Evolutionary conservation across 306 rosid species (phyloP).

Genomic region (Sicyos edulis): DNA sequence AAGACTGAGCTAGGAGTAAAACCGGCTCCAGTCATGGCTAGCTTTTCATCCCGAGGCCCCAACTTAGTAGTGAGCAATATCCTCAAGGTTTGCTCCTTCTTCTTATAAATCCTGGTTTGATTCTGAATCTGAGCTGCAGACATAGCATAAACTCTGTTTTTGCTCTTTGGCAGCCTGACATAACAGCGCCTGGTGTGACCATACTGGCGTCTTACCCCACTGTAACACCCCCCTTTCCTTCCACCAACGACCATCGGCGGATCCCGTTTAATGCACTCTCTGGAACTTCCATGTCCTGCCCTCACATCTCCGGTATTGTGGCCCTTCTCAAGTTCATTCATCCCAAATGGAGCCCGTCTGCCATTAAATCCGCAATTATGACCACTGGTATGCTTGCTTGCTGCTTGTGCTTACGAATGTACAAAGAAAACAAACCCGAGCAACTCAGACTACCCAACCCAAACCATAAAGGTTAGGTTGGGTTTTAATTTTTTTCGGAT

Average conservation of each 20-base stretch:
- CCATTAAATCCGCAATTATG: conserved; percentile 18
- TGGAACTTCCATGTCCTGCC: conserved; percentile 20
- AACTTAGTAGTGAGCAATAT: neutral
- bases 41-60: conserved; percentile 14
- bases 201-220: conserved; percentile 1
- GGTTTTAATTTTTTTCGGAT: too few relatives aligned
- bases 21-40: conserved; percentile 5
- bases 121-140: too few relatives aligned
- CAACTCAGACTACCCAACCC: too few relatives aligned
- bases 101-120: neutral
- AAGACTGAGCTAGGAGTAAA: neutral
- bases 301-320: neutral
- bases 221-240: neutral
- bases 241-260: neutral
- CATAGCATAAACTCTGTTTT: neutral
- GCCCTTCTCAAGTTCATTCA: conserved; percentile 11
- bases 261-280: neutral
- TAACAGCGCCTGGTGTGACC: conserved; percentile 9
- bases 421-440: too few relatives aligned
- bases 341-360: conserved; percentile 21
- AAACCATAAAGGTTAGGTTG: too few relatives aligned
- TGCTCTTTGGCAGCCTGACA: neutral
- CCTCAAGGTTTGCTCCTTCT: neutral
- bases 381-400: conserved; percentile 8
- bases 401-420: neutral